Conservation (phyloP, 345 rosid genomes). For the Luvunga scandens region DNA sequence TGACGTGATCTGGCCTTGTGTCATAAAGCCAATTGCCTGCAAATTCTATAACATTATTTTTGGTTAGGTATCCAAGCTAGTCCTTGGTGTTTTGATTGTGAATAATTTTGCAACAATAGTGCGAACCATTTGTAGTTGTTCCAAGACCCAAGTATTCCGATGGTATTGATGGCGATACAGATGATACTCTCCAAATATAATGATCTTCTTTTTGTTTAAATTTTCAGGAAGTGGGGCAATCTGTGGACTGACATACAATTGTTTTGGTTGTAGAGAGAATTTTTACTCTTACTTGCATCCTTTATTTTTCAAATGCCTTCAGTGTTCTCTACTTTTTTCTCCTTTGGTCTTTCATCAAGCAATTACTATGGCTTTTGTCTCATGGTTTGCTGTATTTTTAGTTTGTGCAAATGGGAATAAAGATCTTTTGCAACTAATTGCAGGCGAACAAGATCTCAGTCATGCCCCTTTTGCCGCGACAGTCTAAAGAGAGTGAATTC, state of each 20-base stretch:
- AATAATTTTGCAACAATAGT: not conserved
- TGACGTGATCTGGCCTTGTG: not conserved
- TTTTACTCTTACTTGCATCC: not conserved
- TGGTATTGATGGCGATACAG: not conserved
- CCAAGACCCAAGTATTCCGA: not conserved
- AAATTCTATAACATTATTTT: not conserved
- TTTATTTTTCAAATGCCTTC: not conserved
- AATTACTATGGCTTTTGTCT: not conserved
- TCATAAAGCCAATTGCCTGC: not conserved
- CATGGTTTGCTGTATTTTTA: not conserved
- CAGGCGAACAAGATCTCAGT: conserved; percentile 60
- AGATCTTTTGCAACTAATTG: conserved; percentile 3
- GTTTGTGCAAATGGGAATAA: not conserved
- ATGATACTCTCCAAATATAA: not conserved
- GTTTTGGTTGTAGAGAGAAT: not conserved
- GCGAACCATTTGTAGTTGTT: not conserved
- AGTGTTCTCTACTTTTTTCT: not conserved
- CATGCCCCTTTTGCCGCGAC: conserved; percentile 74
- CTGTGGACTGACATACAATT: not conserved
- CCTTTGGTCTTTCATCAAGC: not conserved
- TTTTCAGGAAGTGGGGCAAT: too few species aligned
- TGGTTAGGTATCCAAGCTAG: not conserved
- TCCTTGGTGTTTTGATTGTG: not conserved
- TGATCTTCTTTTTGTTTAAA: too few species aligned
- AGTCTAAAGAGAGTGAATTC: conserved; percentile 67